These are phyloP conservation scores for Cryptomeria japonica DNA, from an alignment of 75 land plant genomes.

Conservation along the genomic window DNA sequence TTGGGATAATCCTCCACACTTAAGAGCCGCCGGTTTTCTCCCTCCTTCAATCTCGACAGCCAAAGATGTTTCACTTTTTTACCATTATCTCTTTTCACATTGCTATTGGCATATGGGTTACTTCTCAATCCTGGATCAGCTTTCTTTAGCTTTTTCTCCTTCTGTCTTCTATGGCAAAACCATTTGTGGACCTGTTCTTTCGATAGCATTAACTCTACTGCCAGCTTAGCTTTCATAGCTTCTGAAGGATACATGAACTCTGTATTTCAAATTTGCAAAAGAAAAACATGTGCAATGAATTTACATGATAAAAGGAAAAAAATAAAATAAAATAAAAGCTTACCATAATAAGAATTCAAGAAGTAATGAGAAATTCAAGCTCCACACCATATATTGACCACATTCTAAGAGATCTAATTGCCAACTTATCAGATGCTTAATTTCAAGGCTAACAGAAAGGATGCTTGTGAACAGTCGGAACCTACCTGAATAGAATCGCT, in stretches of 20 bases:
- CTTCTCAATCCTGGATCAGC: neutral
- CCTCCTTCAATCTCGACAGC: neutral
- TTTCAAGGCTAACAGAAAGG: neutral
- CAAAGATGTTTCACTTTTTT: neutral
- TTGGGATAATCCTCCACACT: neutral
- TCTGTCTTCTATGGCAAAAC: slow-evolving; percentile 32
- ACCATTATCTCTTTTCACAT: neutral
- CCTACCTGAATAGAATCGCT: slow-evolving; percentile 26
- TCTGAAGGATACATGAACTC: slow-evolving; percentile 31
- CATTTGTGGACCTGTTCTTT: slow-evolving; percentile 34
- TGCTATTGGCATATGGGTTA: neutral
- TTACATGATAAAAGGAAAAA: neutral
- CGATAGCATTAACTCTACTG: slow-evolving; percentile 14
- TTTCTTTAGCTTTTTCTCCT: slow-evolving; percentile 20
- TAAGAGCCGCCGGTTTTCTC: neutral
- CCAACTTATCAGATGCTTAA: neutral
- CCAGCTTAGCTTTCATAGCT: slow-evolving; percentile 15
- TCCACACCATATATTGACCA: neutral
- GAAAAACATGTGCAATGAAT: neutral
- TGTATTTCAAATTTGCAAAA: slow-evolving; percentile 7
- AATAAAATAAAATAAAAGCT: neutral
- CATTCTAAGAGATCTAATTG: slow-evolving; percentile 4
- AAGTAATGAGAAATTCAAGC: neutral
- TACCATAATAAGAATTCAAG: neutral
- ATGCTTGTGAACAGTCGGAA: neutral